Evolutionary conservation across 805 yeast genomes (phyloP), one percentile per base, ranked within the genome.

Genomic region (Candida nanaspora): DNA sequence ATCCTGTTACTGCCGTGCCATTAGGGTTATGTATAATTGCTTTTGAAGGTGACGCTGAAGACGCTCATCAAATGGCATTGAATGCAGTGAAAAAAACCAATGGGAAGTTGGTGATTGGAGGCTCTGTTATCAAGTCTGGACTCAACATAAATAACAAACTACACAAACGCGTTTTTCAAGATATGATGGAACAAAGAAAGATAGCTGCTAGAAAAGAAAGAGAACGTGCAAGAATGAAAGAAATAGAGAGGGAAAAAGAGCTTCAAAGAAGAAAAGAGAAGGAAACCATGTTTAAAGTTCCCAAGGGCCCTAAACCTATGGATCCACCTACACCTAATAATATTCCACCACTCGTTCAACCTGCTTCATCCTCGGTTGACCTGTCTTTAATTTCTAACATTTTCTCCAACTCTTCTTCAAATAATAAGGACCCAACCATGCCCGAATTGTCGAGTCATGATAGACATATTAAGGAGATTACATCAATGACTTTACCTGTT

Each of bases 1-100:
- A 88, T 53, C 86, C 91, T 0, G 66, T 69, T 19, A 79, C 85
- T 34, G 95, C 88, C 2, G 82, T 80, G 16, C 89, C 95, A 0
- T 59, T 88, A 32, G 93, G 95, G 9, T 65, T 87, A 19, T 82
- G 82, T 38, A 62, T 75, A 18, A 65, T 86, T 39, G 67, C 72
- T 43, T 88, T 72, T 59, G 80, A 70, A 43, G 86, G 86, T 3
- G 65, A 77, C 15, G 43, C 59, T n/a, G 72, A 68, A 20, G 49
- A 53, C n/a, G 75, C 82, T 1, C 71, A 70, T 27, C 54, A 53
- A 33, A 50, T 70, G 2, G 85, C 83, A 1, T 45, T 56, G 18
- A 54, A 48, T 31, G 81, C 81, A 0, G 64, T 69, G 1, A 51
- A 59, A 15, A 65, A 61, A 15, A 62, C 69, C 16, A 62, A 69